A percentile compares a stretch with the other conserved stretches of the same genome.
phyloP scores from a whole-genome alignment of 2,329 filamentous ascomycete genomes.

The Pseudogymnoascus sp. region DNA sequence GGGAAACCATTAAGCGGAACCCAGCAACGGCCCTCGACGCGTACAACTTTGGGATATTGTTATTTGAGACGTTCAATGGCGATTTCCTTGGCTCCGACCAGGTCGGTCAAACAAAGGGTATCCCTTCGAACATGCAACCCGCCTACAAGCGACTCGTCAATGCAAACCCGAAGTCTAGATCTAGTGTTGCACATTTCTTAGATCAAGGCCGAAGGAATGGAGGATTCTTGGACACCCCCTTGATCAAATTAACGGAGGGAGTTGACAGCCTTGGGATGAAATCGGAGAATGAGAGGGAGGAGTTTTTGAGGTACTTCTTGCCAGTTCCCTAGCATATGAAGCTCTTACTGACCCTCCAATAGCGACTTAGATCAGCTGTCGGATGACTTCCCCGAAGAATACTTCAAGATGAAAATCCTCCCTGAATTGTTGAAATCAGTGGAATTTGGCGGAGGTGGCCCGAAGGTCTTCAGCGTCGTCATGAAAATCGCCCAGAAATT shows the following conservation, averaged over 20 bases:
- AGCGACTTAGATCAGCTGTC: slow-evolving; percentile 75
- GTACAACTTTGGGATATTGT: slow-evolving; percentile 74
- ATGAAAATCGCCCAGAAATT: slow-evolving; percentile 88
- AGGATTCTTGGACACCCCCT: slow-evolving; percentile 83
- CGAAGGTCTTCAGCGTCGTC: slow-evolving; percentile 79
- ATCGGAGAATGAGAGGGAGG: slow-evolving; percentile 71
- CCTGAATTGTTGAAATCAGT: slow-evolving; percentile 96
- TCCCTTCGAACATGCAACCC: slow-evolving; percentile 81
- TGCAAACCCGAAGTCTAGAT: slow-evolving; percentile 77
- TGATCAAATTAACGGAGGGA: slow-evolving; percentile 87
- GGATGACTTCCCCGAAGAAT: slow-evolving; percentile 94
- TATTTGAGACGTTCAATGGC: slow-evolving; percentile 90
- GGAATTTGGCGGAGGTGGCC: slow-evolving; percentile 94
- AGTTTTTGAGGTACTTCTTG: slow-evolving; percentile 60
- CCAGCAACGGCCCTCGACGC: slow-evolving; percentile 78
- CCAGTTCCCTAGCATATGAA: slow-evolving; percentile 18
- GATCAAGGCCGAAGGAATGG: slow-evolving; percentile 78
- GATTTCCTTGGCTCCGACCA: slow-evolving; percentile 69
- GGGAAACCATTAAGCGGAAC: slow-evolving; percentile 80
- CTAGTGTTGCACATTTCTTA: slow-evolving; percentile 77
- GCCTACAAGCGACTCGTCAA: slow-evolving; percentile 87
- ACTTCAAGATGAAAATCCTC: slow-evolving; percentile 94
- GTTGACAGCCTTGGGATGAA: slow-evolving; percentile 92
- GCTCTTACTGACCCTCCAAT: slow-evolving; percentile 8
- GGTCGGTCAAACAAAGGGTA: slow-evolving; percentile 73